Conservation (phyloP, 495 filamentous ascomycete genomes). For the Melanomma pulvis-pyrius region DNA sequence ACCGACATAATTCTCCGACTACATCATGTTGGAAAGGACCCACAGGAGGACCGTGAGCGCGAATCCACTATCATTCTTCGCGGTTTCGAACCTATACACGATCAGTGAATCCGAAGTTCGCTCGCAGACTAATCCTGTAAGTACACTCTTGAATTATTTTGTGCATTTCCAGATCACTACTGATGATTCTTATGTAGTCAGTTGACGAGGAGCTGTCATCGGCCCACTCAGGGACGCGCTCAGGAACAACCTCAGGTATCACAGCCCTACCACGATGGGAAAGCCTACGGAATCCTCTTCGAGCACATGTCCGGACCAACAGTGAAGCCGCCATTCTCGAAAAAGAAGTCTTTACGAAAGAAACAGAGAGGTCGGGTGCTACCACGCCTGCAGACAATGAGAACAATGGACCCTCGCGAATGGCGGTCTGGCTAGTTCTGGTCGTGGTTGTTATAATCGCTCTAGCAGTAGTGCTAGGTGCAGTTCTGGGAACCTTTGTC, state of each 20-base stretch:
- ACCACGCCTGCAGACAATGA: not conserved
- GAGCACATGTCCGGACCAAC: slow-evolving; percentile 3
- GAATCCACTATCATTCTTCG: not conserved
- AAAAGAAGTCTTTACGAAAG: slow-evolving; percentile 10
- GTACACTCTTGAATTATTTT: not conserved
- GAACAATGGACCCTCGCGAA: not conserved
- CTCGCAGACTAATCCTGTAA: not conserved
- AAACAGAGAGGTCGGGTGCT: not conserved
- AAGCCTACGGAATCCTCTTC: not conserved
- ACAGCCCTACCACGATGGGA: slow-evolving; percentile 25
- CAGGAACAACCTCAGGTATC: not conserved
- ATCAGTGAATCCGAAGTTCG: not conserved
- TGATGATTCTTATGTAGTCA: not conserved
- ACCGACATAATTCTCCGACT: slow-evolving; percentile 17
- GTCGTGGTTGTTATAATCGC: not conserved
- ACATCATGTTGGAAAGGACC: slow-evolving; percentile 8
- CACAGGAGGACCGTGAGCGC: not conserved
- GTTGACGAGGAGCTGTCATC: slow-evolving; percentile 5
- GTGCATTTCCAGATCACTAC: not conserved
- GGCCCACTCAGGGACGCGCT: not conserved
- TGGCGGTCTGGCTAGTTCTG: slow-evolving; percentile 14
- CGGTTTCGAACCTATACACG: not conserved
- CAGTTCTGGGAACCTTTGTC: slow-evolving; percentile 22
- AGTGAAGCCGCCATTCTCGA: slow-evolving; percentile 13
- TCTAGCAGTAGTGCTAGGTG: slow-evolving; percentile 18